These are phyloP conservation scores for Aspergillus conjunctus DNA, from an alignment of 495 filamentous ascomycete species.

Conservation along the genomic window DNA sequence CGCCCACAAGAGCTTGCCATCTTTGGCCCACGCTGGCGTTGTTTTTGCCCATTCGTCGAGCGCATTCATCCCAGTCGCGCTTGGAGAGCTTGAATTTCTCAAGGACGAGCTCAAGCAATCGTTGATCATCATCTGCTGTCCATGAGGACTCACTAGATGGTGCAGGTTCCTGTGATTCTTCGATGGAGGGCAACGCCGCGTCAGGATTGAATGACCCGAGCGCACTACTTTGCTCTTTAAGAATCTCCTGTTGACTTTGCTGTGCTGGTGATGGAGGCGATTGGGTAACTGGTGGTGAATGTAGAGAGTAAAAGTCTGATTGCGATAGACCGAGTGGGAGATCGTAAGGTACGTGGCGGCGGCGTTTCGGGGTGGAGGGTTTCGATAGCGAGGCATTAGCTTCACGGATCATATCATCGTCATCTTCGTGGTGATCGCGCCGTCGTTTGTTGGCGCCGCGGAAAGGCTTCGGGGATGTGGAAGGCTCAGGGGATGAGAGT, in stretches of 20 bases:
- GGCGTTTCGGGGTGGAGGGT: slow-evolving; percentile 66
- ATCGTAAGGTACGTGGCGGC: slow-evolving; percentile 63
- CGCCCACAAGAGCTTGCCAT: slow-evolving; percentile 67
- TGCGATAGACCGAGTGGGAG: slow-evolving; percentile 68
- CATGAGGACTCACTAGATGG: slow-evolving; percentile 50
- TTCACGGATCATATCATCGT: slow-evolving; percentile 44
- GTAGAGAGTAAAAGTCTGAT: slow-evolving; percentile 63
- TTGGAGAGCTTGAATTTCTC: slow-evolving; percentile 73
- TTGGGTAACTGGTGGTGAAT: slow-evolving; percentile 44
- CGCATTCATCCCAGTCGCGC: slow-evolving; percentile 80
- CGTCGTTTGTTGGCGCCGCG: slow-evolving; percentile 66
- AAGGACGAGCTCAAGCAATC: slow-evolving; percentile 71
- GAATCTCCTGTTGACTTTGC: slow-evolving; percentile 22
- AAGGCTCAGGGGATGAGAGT: slow-evolving; percentile 17
- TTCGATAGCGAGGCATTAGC: slow-evolving; percentile 38
- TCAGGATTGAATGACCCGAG: slow-evolving; percentile 34
- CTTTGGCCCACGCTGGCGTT: slow-evolving; percentile 65
- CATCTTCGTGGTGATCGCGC: slow-evolving; percentile 58
- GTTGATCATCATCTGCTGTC: slow-evolving; percentile 69
- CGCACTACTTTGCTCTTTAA: slow-evolving; percentile 8
- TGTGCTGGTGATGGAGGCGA: slow-evolving; percentile 39
- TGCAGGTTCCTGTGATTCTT: slow-evolving; percentile 33
- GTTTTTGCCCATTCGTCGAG: slow-evolving; percentile 63
- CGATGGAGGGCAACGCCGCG: slow-evolving; percentile 44
- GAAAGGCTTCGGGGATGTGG: slow-evolving; percentile 37